A percentile compares a stretch with the other conserved stretches of the same genome.
phyloP scores from a whole-genome alignment of 225 moss, liverwort and hornwort species.

The Pseudoscleropodium purum region DNA sequence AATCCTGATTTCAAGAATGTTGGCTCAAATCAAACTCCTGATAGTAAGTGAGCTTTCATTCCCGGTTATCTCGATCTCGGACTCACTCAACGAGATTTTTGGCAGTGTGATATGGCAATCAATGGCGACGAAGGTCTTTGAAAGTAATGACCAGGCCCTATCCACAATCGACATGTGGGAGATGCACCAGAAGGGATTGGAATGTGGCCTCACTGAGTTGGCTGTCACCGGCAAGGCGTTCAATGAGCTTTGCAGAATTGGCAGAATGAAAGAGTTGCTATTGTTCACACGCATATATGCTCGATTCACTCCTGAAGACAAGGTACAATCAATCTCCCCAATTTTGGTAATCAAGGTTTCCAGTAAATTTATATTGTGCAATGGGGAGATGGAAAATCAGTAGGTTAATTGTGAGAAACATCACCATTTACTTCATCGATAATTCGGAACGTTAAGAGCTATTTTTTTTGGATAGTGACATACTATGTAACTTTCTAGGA shows the following conservation, averaged over 20 bases:
- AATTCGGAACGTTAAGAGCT: background rate
- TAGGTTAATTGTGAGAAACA: background rate
- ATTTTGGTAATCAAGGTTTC: background rate
- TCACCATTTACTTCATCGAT: background rate
- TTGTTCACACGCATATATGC: constrained; percentile 45
- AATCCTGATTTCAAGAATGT: background rate
- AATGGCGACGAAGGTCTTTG: constrained; percentile 4
- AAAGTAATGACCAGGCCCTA: constrained; percentile 1
- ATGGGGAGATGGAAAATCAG: background rate
- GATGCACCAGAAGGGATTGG: constrained; percentile 22
- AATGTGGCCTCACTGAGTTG: constrained; percentile 38
- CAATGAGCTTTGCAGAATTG: constrained; percentile 31
- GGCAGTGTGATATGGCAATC: constrained; percentile 39
- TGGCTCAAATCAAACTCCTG: background rate
- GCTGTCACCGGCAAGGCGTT: constrained; percentile 57
- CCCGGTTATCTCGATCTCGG: background rate
- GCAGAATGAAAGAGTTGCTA: constrained; percentile 32
- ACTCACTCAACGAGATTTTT: background rate
- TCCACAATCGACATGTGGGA: constrained; percentile 30
- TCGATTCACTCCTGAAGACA: constrained; percentile 53
- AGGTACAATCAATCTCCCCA: constrained; percentile 10
- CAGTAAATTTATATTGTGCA: background rate
- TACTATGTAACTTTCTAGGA: background rate
- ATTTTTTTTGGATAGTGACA: no score
- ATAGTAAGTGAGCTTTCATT: background rate